Base-by-base conservation (phyloP, 1,284 basidiomycete species). In the Heterobasidion annosum region DNA sequence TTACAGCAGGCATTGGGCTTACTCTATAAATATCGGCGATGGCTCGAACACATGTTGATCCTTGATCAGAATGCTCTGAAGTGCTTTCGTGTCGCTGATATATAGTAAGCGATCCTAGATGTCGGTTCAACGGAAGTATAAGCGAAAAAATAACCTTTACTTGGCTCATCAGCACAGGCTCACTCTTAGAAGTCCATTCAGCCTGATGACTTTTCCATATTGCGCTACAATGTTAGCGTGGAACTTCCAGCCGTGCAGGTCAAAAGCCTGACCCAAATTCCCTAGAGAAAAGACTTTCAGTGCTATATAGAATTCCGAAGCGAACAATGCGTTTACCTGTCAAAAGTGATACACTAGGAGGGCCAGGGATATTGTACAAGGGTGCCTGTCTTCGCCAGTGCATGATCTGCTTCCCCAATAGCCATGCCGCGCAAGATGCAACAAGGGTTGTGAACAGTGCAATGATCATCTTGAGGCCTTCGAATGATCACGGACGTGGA, bases 41-140 rank as follows among this genome's bases (percentile, higher is more conserved):
- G 67, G 64, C 25, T 66, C 64, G 52, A 65, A 70, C 34, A 62
- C 53, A 16, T 65, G 57, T 46, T 65, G 63, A 9, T 70, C 69
- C 54, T 68, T 70, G 33, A 68, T 57, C 34, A 70, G 48, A 8
- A 71, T 62, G 34, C 58, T 57, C 37, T 67, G 62, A 51, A 69
- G 53, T 0, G 67, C 67, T 34, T 56, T 57, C 1, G 65, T 59
- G 33, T 68, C 66, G 19, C 55, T 56, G 13, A 65, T 57, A 18
- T 56, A 54, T 9, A 67, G 54, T 15, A 61, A 51, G 3, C 56
- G 57, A 16, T 53, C 50, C 64, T 65, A 33, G 8, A 12, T 18
- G 32, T 3, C n/a, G 25, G 32, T 25, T 25, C 25, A 25, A 4
- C 3, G 25, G 25, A 25, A 25, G 25, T 25, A 19, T 8, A 1